Evolutionary conservation across 768 basidiomycete genomes (phyloP).

Genomic region (Panaeolus papilionaceus): DNA sequence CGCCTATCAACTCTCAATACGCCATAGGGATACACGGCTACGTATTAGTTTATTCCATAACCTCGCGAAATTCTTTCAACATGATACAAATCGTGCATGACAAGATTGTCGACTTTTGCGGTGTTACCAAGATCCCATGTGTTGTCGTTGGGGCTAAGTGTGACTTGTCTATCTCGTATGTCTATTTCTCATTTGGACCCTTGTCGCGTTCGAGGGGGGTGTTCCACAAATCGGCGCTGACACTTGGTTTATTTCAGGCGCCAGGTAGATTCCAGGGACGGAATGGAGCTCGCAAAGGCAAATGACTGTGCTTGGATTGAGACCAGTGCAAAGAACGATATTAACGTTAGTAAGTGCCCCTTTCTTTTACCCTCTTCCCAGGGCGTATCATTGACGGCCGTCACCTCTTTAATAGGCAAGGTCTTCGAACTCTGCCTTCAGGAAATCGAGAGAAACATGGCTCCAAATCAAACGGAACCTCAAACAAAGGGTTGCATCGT

Average conservation of each 20-base stretch:
- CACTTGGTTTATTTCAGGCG: constrained; percentile 45
- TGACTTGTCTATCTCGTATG: constrained; percentile 57
- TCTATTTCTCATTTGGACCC: constrained; percentile 28
- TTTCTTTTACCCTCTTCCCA: neutral
- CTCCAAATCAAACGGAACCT: constrained; percentile 54
- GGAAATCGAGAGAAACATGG: constrained; percentile 80
- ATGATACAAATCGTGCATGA: constrained; percentile 95
- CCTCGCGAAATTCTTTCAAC: constrained; percentile 88
- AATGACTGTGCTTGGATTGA: constrained; percentile 85
- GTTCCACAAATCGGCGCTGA: constrained; percentile 18
- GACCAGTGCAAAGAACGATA: constrained; percentile 85
- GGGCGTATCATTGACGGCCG: neutral
- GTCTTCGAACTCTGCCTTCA: constrained; percentile 86
- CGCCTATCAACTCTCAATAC: constrained; percentile 91
- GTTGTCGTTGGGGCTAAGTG: constrained; percentile 94
- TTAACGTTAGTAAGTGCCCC: constrained; percentile 80
- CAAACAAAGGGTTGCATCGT: constrained; percentile 43
- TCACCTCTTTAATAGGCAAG: constrained; percentile 53
- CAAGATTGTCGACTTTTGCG: constrained; percentile 94
- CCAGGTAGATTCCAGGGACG: constrained; percentile 79
- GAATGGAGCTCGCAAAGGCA: constrained; percentile 72
- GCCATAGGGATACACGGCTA: constrained; percentile 98
- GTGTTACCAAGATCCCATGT: constrained; percentile 85
- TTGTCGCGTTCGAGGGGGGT: constrained; percentile 11
- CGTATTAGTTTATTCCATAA: constrained; percentile 94